phyloP scores from a whole-genome alignment of 2,329 filamentous ascomycete genomes.

The Amauroascus niger region DNA sequence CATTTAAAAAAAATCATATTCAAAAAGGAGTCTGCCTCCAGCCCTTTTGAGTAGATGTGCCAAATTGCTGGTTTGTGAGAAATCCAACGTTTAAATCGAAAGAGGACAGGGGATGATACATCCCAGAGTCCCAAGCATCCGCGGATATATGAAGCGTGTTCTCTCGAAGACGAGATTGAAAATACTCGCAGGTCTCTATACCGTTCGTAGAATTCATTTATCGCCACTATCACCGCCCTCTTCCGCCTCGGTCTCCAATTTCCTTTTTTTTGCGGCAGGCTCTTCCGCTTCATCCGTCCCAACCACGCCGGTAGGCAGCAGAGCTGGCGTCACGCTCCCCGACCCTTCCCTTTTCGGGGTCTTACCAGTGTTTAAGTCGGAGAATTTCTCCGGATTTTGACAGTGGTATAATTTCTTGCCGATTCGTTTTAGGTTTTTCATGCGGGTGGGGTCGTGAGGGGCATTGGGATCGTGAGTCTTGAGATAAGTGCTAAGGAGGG shows the following conservation, averaged over 20 bases:
- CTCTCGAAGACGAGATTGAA: no score
- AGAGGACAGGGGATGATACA: no score
- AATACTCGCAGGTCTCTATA: neutral
- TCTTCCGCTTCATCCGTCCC: conserved; percentile 15
- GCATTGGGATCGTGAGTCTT: conserved; percentile 8
- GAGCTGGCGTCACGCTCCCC: conserved; percentile 18
- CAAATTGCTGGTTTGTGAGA: no score
- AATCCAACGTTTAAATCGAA: no score
- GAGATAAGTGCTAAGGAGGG: conserved; percentile 33
- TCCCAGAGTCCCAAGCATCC: no score
- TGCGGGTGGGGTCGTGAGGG: conserved; percentile 32
- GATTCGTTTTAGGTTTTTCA: conserved; percentile 38
- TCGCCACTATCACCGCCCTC: neutral
- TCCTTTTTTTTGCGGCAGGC: conserved; percentile 34
- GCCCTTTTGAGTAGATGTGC: no score
- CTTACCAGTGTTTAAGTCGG: neutral
- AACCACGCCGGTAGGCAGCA: conserved; percentile 24
- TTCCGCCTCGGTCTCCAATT: conserved; percentile 10
- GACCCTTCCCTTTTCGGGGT: conserved; percentile 20
- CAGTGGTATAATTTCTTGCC: conserved; percentile 43
- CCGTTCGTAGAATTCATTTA: neutral
- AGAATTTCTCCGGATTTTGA: conserved; percentile 39
- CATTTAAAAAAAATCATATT: no score
- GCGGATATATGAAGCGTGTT: no score
- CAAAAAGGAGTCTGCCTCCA: no score